These are phyloP conservation scores for Ophiosphaerella korrae DNA, from an alignment of 2,329 filamentous ascomycete genomes.

Conservation along the genomic window DNA sequence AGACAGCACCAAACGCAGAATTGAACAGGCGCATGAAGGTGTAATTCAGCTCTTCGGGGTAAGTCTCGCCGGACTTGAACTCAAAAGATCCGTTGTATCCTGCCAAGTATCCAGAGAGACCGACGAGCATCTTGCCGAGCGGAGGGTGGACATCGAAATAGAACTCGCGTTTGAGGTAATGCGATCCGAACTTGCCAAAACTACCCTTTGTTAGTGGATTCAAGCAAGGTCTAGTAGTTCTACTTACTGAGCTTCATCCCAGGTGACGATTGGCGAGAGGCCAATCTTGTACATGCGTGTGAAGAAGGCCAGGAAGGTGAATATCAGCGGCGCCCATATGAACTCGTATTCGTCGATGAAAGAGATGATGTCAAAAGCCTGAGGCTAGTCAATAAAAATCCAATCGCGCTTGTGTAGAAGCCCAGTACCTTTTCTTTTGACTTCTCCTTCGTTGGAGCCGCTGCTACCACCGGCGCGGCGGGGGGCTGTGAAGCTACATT, in stretches of 20 bases:
- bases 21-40: conserved; percentile 99
- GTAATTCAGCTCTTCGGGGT: conserved; percentile 92
- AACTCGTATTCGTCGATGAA: conserved; percentile 68
- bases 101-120: conserved; percentile 91
- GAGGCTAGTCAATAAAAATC: conserved; percentile 12
- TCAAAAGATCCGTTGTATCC: conserved; percentile 99
- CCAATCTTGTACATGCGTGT: conserved; percentile 72
- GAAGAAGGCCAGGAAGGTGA: conserved; percentile 68
- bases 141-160: conserved; percentile 98
- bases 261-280: conserved; percentile 72
- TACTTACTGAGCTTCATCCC: conserved; percentile 76
- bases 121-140: conserved; percentile 97
- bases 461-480: conserved; percentile 34
- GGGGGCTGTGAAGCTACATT: conserved; percentile 44
- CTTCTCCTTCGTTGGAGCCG: conserved; percentile 50
- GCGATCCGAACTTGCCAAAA: conserved; percentile 97
- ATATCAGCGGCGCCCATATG: conserved; percentile 66
- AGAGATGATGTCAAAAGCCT: conserved; percentile 63
- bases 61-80: conserved; percentile 97
- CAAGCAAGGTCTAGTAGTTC: not conserved
- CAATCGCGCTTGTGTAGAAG: not conserved
- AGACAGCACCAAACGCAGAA: conserved; percentile 88
- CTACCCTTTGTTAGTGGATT: conserved; percentile 52
- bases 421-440: conserved; percentile 53
- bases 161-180: conserved; percentile 98